These are phyloP conservation scores for Eucalyptus camaldulensis DNA, from an alignment of 345 rosid genomes.

Conservation along the genomic window DNA sequence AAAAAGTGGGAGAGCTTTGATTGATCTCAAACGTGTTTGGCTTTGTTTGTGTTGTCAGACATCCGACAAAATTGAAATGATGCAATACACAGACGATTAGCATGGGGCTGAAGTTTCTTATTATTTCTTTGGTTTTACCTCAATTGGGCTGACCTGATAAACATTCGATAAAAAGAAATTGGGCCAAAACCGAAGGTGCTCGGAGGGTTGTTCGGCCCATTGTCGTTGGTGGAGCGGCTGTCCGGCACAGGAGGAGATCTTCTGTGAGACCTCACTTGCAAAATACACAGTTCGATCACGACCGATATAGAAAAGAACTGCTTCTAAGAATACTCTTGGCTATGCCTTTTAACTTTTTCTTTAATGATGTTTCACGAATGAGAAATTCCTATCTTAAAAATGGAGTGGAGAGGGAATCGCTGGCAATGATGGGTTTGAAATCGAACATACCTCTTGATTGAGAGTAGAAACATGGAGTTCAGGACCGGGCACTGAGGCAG, in stretches of 20 bases:
- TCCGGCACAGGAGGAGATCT: background rate
- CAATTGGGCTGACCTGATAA: slow-evolving; percentile 22
- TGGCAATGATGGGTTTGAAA: too few relatives aligned
- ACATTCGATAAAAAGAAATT: background rate
- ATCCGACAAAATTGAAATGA: background rate
- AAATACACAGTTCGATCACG: background rate
- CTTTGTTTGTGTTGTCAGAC: background rate
- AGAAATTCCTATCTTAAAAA: too few relatives aligned
- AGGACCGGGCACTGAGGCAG: slow-evolving; percentile 24
- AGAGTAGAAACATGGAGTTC: slow-evolving; percentile 1
- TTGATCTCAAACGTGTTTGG: background rate
- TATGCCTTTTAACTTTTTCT: background rate
- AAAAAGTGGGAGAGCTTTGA: background rate
- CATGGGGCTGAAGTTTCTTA: background rate
- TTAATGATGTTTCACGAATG: background rate
- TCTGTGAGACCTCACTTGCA: background rate
- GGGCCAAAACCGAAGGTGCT: slow-evolving; percentile 30
- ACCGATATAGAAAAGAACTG: background rate
- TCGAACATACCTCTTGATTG: too few relatives aligned
- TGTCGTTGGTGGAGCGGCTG: background rate
- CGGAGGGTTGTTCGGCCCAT: too few relatives aligned
- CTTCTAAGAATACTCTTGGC: background rate
- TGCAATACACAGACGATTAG: background rate
- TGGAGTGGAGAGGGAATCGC: too few relatives aligned
- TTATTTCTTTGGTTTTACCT: slow-evolving; percentile 8